A percentile compares a stretch with the other conserved stretches of the same genome.
Conservation (phyloP, 345 rosid species). For the Reutealis trisperma region DNA sequence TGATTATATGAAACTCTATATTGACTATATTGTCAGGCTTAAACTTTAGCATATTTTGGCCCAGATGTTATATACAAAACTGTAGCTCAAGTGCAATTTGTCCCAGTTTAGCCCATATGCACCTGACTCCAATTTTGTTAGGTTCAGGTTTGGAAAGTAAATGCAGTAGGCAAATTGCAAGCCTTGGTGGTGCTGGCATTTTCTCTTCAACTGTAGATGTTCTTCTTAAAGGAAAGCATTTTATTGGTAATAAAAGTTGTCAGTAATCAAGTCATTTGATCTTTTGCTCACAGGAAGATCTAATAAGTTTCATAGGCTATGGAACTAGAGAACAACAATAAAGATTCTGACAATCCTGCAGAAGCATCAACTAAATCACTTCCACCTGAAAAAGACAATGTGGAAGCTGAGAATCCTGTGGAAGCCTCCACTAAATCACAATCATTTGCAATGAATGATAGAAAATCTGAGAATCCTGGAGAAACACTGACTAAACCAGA, state of each 20-base stretch:
- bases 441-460: conserved; percentile 2
- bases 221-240: background rate
- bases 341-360: conserved; percentile 6
- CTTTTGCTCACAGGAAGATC: background rate
- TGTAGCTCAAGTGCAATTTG: too few species aligned
- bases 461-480: conserved; percentile 27
- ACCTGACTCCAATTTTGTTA: too few species aligned
- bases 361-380: background rate
- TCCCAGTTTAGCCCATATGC: too few species aligned
- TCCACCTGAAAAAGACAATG: background rate
- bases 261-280: background rate
- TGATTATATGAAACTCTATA: too few species aligned
- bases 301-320: conserved; percentile 20
- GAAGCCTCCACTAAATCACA: conserved; percentile 7
- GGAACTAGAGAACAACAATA: conserved; percentile 37
- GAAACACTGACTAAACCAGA: conserved; percentile 34
- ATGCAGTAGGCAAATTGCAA: too few species aligned
- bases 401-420: background rate
- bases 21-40: too few species aligned
- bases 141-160: too few species aligned
- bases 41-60: too few species aligned
- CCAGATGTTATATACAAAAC: too few species aligned
- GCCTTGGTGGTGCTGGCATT: too few species aligned
- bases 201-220: too few species aligned
- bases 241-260: too few species aligned